These are phyloP conservation scores for Corynascus novoguineensis DNA, from an alignment of 495 filamentous ascomycete species.

Conservation along the genomic window DNA sequence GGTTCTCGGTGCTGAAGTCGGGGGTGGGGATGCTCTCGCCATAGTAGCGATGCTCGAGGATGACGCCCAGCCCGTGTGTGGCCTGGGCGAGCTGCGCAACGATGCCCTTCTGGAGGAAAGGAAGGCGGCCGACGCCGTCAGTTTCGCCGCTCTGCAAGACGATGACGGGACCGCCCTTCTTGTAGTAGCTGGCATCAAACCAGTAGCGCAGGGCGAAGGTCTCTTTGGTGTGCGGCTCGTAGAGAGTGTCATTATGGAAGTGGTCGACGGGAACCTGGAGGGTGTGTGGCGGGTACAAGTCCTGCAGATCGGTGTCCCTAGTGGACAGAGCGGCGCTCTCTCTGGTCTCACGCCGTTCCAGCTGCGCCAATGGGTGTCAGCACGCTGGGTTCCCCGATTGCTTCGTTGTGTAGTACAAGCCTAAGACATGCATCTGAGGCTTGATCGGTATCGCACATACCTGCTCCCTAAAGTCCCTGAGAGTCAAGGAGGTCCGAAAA, in stretches of 20 bases:
- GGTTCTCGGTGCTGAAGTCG: conserved; percentile 56
- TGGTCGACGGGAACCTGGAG: conserved; percentile 67
- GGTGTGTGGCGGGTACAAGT: conserved; percentile 42
- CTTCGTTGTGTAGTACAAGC: too few species aligned
- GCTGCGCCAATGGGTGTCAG: conserved; percentile 6
- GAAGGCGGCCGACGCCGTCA: conserved; percentile 48
- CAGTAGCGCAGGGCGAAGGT: conserved; percentile 64
- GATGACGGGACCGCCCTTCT: conserved; percentile 65
- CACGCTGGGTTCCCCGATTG: too few species aligned
- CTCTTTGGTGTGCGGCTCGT: conserved; percentile 60
- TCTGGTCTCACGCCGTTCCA: conserved; percentile 2
- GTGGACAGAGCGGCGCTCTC: background rate
- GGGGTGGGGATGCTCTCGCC: conserved; percentile 54
- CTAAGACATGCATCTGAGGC: too few species aligned
- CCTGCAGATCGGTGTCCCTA: conserved; percentile 5
- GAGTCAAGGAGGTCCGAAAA: conserved; percentile 15
- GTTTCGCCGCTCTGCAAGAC: conserved; percentile 65
- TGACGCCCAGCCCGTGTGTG: conserved; percentile 64
- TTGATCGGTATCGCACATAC: too few species aligned
- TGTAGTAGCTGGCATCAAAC: conserved; percentile 63
- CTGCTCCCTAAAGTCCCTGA: conserved; percentile 18
- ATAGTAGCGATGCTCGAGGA: conserved; percentile 74
- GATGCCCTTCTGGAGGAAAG: conserved; percentile 66
- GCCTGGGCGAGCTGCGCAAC: conserved; percentile 55
- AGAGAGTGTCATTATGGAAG: conserved; percentile 64